Conservation (phyloP, 75 land plant genomes). For the Picea sitchensis region DNA sequence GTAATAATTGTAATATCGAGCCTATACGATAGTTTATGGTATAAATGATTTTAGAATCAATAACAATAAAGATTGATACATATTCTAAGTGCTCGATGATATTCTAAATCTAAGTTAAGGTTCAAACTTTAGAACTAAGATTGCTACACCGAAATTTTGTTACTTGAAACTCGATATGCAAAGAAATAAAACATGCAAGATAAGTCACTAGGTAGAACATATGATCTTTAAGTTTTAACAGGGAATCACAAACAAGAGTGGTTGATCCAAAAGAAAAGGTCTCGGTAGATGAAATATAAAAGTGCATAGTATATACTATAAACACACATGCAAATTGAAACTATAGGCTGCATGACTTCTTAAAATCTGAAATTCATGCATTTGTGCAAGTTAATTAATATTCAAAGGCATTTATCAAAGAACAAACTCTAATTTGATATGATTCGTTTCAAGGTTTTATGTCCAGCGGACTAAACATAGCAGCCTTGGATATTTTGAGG, state of each 20-base stretch:
- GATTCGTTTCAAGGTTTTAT: too few species aligned
- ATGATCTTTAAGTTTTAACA: too few species aligned
- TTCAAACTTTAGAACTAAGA: background rate
- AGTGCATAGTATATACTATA: background rate
- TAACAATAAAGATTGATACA: background rate
- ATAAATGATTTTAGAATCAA: background rate
- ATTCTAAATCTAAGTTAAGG: background rate
- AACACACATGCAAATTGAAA: too few species aligned
- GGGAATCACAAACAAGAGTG: background rate
- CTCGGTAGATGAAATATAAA: background rate
- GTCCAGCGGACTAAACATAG: too few species aligned
- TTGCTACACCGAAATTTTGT: background rate
- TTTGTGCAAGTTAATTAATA: too few species aligned
- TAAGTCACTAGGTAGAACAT: background rate
- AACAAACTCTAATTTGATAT: too few species aligned
- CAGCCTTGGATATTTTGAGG: too few species aligned
- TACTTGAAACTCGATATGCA: background rate
- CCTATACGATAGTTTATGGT: background rate
- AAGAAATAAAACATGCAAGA: background rate
- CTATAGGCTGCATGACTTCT: too few species aligned
- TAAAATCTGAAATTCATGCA: too few species aligned
- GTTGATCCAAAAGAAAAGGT: background rate
- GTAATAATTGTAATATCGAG: background rate
- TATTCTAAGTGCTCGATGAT: too few species aligned
- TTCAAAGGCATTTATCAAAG: too few species aligned